Conservation (phyloP, 345 rosid species). For the Rhodamnia rubescens region DNA sequence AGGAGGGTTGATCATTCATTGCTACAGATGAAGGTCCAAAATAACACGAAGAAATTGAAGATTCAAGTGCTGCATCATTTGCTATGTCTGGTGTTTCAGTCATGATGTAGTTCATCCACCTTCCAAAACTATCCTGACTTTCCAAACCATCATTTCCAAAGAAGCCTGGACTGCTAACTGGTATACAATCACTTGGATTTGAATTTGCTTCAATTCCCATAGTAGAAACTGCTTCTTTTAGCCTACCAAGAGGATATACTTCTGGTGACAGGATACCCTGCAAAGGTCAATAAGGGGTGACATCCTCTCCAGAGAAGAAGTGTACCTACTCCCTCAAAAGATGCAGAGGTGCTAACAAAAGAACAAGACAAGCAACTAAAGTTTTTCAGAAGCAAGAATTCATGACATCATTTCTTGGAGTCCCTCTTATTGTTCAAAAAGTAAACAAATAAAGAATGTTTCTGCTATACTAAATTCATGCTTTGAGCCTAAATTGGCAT, state of each 20-base stretch:
- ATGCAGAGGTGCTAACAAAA: not conserved
- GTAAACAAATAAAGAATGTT: not conserved
- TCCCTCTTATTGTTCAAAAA: not conserved
- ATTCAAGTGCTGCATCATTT: constrained; percentile 29
- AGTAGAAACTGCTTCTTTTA: constrained; percentile 12
- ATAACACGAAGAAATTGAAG: constrained; percentile 33
- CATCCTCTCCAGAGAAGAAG: not conserved
- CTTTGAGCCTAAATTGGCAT: not conserved
- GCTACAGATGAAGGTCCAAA: constrained; percentile 26
- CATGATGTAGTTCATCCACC: constrained; percentile 58
- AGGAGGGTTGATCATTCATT: constrained; percentile 19
- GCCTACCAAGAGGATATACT: constrained; percentile 7
- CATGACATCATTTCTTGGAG: not conserved
- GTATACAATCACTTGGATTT: constrained; percentile 16
- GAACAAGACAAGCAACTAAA: not conserved
- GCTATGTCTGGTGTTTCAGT: constrained; percentile 37
- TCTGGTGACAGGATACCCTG: constrained; percentile 29
- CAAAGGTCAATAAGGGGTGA: constrained; percentile 9
- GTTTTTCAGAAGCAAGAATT: not conserved
- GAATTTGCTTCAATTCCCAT: constrained; percentile 21
- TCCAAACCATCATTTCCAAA: constrained; percentile 41
- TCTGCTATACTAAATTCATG: not conserved
- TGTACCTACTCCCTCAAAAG: not conserved
- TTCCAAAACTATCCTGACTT: constrained; percentile 82
- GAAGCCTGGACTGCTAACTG: constrained; percentile 28